Evolutionary conservation across 148 eudicot species (phyloP), one percentile per base, ranked within the genome.

Genomic region (Limonium bicolor): DNA sequence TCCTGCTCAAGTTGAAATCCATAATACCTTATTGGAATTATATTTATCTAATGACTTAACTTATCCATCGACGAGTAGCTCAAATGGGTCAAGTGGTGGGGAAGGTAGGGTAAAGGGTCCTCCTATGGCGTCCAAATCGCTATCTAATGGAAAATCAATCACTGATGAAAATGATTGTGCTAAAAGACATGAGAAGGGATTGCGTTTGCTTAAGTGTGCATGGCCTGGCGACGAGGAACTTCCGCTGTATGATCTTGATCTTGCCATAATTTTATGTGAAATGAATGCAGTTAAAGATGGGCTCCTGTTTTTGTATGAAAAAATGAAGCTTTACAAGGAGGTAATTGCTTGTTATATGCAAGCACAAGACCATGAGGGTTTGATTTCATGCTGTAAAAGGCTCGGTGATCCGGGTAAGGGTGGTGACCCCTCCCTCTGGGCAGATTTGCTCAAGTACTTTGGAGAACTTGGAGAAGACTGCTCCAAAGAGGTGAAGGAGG

Each of bases 391-490:
- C 66, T 90, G 99, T 72, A 85, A 80, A 79, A 90, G 85, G 61
- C 76, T 90, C 17, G 99, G 99, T 51, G 94, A 90, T 73, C 81
- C 88, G 9, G 94, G 86, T 33, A 78, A 69, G 60, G 95, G 88
- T 41, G 99, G 95, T 26, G 99, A 90, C 54, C 68, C 95, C 19
- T 42, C 80, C 46, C 95, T 90, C 47, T 90, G 99, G 99, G 88
- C 88, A 36, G 99, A 85, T 50, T 48, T 90, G 21, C 63, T 90
- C 47, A 81, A 78, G 60, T 90, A 90, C 56, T 90, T 90, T 55
- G 99, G 99, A 23, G 99, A 90, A 67, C 94, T 90, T 51, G 99
- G 99, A 52, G 99, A 90, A 73, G 99, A 90, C 60, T 90, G 99
- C 57, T 81, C 95, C 30, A 90, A 74, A 63, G 94, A 90, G 69